A percentile compares a stretch with the other conserved stretches of the same genome.
phyloP scores from a whole-genome alignment of 805 yeast genomes.

The Saturnispora sanitii region DNA sequence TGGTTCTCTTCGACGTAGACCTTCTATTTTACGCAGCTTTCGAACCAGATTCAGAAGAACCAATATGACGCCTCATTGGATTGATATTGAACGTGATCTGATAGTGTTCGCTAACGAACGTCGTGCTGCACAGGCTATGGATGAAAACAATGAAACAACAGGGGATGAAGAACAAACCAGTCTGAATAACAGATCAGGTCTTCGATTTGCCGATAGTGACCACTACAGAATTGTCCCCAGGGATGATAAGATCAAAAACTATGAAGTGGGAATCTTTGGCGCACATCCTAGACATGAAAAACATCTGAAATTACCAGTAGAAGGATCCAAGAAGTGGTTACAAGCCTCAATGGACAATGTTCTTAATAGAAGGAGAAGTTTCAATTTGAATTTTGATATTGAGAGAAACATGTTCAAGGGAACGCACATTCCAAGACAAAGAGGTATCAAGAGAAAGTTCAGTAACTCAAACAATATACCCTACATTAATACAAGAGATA shows the following conservation, averaged over 20 bases:
- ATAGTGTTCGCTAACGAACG: neutral
- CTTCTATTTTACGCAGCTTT: neutral
- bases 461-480: neutral
- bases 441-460: constrained; percentile 5
- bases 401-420: neutral
- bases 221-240: constrained; percentile 5
- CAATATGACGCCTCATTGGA: neutral
- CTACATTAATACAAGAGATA: neutral
- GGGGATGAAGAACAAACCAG: neutral
- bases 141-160: neutral
- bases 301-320: neutral
- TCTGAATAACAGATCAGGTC: neutral
- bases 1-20: neutral
- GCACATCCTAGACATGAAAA: constrained; percentile 2
- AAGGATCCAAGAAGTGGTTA: neutral
- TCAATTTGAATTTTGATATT: neutral
- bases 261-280: neutral
- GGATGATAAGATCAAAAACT: neutral
- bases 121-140: neutral
- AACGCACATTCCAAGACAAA: neutral
- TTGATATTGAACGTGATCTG: neutral
- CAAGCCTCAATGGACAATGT: neutral
- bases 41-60: neutral
- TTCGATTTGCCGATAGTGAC: constrained; percentile 5
- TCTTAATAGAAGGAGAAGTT: neutral